phyloP scores from a whole-genome alignment of 83 land plant species.

The Picea abies region DNA sequence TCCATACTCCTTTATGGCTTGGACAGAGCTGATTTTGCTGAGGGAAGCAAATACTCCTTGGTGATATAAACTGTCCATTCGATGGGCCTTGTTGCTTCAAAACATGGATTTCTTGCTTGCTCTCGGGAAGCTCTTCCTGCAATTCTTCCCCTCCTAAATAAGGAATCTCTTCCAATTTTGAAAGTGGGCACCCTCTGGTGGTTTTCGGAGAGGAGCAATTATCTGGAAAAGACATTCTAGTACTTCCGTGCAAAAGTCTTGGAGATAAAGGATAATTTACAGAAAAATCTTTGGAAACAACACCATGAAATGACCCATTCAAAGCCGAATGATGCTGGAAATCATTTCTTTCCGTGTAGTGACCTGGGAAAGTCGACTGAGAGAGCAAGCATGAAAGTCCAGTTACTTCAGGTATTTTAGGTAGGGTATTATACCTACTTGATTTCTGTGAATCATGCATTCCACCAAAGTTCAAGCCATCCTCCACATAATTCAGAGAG shows the following conservation, averaged over 20 bases:
- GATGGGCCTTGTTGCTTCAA: constrained; percentile 4
- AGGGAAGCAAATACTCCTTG: constrained; percentile 21
- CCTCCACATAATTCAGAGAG: constrained; percentile 17
- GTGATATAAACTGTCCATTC: constrained; percentile 21
- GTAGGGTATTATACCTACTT: not conserved
- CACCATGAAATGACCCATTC: not conserved
- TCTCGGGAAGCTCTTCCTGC: not conserved
- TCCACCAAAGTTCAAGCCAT: constrained; percentile 3
- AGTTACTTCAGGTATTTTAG: not conserved
- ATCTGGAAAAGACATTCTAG: not conserved
- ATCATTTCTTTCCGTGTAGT: not conserved
- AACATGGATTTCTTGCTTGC: constrained; percentile 20
- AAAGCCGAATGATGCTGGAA: not conserved
- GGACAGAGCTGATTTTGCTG: constrained; percentile 25
- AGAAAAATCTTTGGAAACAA: not conserved
- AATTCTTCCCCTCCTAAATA: constrained; percentile 27
- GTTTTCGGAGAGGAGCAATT: constrained; percentile 6
- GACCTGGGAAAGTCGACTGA: constrained; percentile 8
- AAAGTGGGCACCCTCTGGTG: constrained; percentile 26
- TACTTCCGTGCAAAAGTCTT: not conserved
- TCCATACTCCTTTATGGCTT: constrained; percentile 9
- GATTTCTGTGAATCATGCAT: not conserved
- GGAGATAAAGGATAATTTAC: constrained; percentile 6
- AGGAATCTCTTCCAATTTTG: constrained; percentile 44
- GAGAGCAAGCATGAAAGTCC: constrained; percentile 10